phyloP scores from a whole-genome alignment of 164 flowering plant species.

The Umbilicus rupestris region DNA sequence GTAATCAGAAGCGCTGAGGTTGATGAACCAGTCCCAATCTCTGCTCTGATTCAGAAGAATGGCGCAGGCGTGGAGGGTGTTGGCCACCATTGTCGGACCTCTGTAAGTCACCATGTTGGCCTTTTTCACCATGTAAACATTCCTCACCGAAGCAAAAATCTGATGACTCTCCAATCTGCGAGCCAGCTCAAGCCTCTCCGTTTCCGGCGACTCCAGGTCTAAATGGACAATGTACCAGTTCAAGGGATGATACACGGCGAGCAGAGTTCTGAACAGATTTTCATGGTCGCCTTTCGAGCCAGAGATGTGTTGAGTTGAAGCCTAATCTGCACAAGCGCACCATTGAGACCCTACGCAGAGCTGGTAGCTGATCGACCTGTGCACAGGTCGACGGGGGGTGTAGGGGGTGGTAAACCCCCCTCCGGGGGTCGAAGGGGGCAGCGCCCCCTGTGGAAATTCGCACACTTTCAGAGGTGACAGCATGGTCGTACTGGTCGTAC shows the following conservation, averaged over 20 bases:
- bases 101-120: slow-evolving; percentile 8
- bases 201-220: slow-evolving; percentile 4
- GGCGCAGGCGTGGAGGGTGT: slow-evolving; percentile 8
- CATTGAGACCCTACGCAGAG: too few species aligned
- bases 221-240: slow-evolving; percentile 7
- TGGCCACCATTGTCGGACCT: slow-evolving; percentile 8
- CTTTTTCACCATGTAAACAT: slow-evolving; percentile 4
- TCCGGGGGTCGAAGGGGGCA: too few species aligned
- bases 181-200: background rate
- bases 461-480: too few species aligned
- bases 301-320: too few species aligned
- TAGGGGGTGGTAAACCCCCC: too few species aligned
- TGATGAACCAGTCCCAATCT: slow-evolving; percentile 11
- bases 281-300: background rate
- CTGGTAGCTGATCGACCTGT: too few species aligned
- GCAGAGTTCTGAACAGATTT: slow-evolving; percentile 7
- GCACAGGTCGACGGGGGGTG: too few species aligned
- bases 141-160: slow-evolving; percentile 6
- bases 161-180: background rate
- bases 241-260: background rate
- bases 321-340: too few species aligned
- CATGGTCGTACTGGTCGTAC: too few species aligned
- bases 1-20: slow-evolving; percentile 9
- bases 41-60: slow-evolving; percentile 2
- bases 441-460: too few species aligned